A percentile compares a stretch with the other conserved stretches of the same genome.
phyloP scores from a whole-genome alignment of 1,284 basidiomycete genomes.

The Papiliotrema fonsecae region DNA sequence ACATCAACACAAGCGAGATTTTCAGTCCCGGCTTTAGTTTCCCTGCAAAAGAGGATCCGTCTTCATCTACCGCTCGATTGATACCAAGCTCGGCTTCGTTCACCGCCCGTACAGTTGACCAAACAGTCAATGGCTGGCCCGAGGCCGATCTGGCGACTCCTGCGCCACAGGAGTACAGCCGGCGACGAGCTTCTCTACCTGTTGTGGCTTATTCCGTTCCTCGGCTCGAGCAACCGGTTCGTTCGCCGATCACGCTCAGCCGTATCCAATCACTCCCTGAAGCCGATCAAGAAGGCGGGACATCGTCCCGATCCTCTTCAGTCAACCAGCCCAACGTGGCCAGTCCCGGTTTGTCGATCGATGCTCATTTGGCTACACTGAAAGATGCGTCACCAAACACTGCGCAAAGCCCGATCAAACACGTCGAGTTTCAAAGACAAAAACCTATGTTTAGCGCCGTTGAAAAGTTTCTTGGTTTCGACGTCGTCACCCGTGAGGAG shows the following conservation, averaged over 20 bases:
- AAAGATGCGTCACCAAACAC: too few species aligned
- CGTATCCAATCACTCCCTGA: conserved; percentile 45
- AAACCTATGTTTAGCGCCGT: conserved; percentile 10
- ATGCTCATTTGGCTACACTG: too few species aligned
- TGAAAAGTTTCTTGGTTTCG: conserved; percentile 40
- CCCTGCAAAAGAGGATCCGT: conserved; percentile 14
- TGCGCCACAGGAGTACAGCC: background rate
- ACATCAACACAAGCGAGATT: conserved; percentile 8
- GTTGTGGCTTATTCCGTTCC: conserved; percentile 3
- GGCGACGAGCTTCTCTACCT: conserved; percentile 29
- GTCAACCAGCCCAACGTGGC: conserved; percentile 2
- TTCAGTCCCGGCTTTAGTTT: conserved; percentile 33
- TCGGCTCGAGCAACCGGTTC: background rate
- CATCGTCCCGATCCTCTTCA: background rate
- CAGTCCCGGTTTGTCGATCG: too few species aligned
- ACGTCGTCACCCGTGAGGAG: conserved; percentile 44
- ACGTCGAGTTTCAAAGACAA: conserved; percentile 5
- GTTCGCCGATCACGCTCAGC: conserved; percentile 19
- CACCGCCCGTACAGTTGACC: background rate
- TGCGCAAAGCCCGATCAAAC: background rate
- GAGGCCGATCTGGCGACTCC: background rate
- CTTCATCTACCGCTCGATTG: conserved; percentile 8
- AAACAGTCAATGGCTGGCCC: background rate
- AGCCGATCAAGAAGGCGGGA: conserved; percentile 19
- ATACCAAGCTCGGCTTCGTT: conserved; percentile 1